Conservation (phyloP, 2,329 filamentous ascomycete species). For the Huntiella moniliformis region DNA sequence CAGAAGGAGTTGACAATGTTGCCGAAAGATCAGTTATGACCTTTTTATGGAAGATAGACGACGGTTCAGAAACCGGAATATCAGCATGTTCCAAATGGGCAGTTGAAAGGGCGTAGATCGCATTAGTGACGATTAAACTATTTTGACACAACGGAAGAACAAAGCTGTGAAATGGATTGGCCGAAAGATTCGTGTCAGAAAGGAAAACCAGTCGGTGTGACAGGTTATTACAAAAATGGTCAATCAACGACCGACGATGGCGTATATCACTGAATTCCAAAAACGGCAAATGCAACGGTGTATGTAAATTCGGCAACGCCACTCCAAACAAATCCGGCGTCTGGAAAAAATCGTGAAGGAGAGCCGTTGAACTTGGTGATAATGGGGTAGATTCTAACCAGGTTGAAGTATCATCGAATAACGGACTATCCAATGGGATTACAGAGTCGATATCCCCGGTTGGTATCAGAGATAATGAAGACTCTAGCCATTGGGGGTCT, state of each 20-base stretch:
- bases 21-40: slow-evolving; percentile 30
- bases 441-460: no score
- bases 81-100: slow-evolving; percentile 61
- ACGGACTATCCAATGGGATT: no score
- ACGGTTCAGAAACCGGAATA: slow-evolving; percentile 33
- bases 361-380: no score
- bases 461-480: no score
- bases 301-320: no score
- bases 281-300: no score
- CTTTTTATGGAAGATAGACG: slow-evolving; percentile 39
- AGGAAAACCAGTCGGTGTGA: slow-evolving; percentile 47
- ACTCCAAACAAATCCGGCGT: no score
- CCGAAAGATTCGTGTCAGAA: slow-evolving; percentile 30
- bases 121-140: slow-evolving; percentile 51
- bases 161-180: slow-evolving; percentile 42
- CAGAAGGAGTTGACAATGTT: no score
- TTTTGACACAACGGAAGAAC: slow-evolving; percentile 39
- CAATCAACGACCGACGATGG: slow-evolving; percentile 36
- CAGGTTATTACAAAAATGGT: slow-evolving; percentile 44
- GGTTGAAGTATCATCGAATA: no score
- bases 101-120: slow-evolving; percentile 65
- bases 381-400: no score
- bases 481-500: no score
- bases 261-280: slow-evolving; percentile 36
- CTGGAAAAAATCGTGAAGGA: no score